These are phyloP conservation scores for Rubia occidens DNA, from an alignment of 305 asterid species.

Conservation along the genomic window DNA sequence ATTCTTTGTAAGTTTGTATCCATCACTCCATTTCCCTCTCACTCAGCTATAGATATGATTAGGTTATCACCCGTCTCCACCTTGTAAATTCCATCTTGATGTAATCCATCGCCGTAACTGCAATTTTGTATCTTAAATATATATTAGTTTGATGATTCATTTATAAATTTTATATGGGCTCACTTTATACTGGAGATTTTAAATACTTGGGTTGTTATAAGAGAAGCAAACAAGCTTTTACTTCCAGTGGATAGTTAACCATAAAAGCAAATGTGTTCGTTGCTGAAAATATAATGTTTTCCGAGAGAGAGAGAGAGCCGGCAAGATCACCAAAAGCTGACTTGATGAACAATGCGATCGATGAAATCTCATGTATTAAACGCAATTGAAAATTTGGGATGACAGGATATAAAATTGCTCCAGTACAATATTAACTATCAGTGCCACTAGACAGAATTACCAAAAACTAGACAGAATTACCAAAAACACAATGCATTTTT, in stretches of 20 bases:
- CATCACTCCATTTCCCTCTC: background rate
- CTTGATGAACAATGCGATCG: background rate
- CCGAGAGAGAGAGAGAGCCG: background rate
- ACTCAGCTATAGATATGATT: background rate
- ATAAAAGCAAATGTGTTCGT: background rate
- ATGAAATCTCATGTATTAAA: background rate
- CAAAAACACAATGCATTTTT: background rate
- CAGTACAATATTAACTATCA: background rate
- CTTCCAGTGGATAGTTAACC: background rate
- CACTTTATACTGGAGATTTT: background rate
- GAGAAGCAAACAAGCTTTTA: no score
- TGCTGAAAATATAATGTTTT: background rate
- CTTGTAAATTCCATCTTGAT: constrained; percentile 2
- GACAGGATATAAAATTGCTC: background rate
- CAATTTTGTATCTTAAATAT: background rate
- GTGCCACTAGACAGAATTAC: background rate
- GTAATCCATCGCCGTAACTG: background rate
- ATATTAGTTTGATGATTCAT: background rate
- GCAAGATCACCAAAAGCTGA: background rate
- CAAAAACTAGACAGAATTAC: background rate
- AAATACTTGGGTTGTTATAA: background rate
- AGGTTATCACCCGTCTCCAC: background rate
- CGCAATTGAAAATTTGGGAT: background rate
- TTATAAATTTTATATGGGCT: background rate
- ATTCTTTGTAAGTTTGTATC: background rate